phyloP scores from a whole-genome alignment of 306 rosid species.

The Elaeagnus macrophylla region DNA sequence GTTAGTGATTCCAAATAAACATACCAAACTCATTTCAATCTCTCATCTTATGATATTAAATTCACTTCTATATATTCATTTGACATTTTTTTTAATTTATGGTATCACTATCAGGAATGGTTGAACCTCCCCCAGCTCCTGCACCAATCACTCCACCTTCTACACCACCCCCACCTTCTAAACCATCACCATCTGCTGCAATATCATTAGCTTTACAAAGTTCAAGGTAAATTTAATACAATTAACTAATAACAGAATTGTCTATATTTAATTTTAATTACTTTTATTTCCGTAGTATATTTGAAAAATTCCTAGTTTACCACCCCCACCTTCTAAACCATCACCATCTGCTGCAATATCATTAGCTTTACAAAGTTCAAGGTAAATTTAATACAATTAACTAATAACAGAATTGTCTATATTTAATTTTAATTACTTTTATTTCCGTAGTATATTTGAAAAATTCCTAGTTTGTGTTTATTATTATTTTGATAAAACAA shows the following conservation, averaged over 20 bases:
- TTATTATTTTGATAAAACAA: neutral
- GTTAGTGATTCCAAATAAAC: conserved; percentile 25
- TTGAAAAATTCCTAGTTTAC: too few relatives aligned
- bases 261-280: neutral
- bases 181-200: conserved; percentile 16
- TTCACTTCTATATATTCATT: too few relatives aligned
- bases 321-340: neutral
- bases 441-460: neutral
- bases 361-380: conserved; percentile 20
- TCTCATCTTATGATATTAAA: neutral
- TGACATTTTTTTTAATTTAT: too few relatives aligned
- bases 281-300: neutral
- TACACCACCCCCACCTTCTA: conserved; percentile 10
- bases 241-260: too few relatives aligned
- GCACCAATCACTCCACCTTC: conserved; percentile 28
- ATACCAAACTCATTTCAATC: neutral
- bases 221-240: conserved; percentile 49
- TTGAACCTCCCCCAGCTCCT: too few relatives aligned
- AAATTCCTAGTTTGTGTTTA: too few relatives aligned
- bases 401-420: too few relatives aligned
- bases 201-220: conserved; percentile 21
- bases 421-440: neutral
- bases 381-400: too few relatives aligned
- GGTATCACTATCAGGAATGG: too few relatives aligned
- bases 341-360: conserved; percentile 21